Conservation (phyloP, 306 rosid genomes). For the Rosa persica region DNA sequence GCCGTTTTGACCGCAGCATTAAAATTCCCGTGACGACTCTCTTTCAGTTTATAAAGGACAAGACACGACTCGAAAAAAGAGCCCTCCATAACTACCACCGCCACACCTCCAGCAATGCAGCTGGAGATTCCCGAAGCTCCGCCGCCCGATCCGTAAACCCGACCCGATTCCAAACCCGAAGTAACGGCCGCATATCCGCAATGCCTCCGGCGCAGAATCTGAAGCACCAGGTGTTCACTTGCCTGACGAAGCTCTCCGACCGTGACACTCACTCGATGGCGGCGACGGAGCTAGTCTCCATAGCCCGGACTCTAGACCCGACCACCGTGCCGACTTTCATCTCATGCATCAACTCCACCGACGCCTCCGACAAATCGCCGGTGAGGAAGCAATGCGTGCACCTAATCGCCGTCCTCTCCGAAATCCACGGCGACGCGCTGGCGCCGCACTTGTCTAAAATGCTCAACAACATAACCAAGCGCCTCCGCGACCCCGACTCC, state of each 20-base stretch:
- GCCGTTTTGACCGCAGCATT: slow-evolving; percentile 2
- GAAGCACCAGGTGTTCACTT: slow-evolving; percentile 73
- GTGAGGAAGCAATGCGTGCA: slow-evolving; percentile 85
- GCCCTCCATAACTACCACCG: background rate
- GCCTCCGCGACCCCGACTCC: slow-evolving; percentile 89
- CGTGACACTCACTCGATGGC: slow-evolving; percentile 86
- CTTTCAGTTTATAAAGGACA: slow-evolving; percentile 28
- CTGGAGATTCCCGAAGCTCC: slow-evolving; percentile 43
- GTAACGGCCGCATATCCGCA: background rate
- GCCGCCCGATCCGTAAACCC: background rate
- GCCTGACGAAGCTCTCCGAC: slow-evolving; percentile 93
- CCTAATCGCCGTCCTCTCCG: slow-evolving; percentile 65
- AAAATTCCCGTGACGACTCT: background rate
- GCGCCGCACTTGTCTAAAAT: slow-evolving; percentile 74
- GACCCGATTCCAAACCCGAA: background rate
- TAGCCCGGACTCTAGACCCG: slow-evolving; percentile 64
- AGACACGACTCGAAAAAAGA: slow-evolving; percentile 15
- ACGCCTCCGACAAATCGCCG: slow-evolving; percentile 74
- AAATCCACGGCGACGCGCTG: slow-evolving; percentile 65
- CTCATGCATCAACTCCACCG: slow-evolving; percentile 81
- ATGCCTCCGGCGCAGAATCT: slow-evolving; percentile 66
- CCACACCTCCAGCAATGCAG: slow-evolving; percentile 52
- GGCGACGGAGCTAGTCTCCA: slow-evolving; percentile 61
- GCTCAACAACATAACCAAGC: slow-evolving; percentile 53
- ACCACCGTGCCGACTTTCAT: slow-evolving; percentile 57